Percentiles rank a stretch among this genome's conserved stretches.
phyloP scores from a whole-genome alignment of 2,329 filamentous ascomycete species.

The Lachnellula subtilissima region DNA sequence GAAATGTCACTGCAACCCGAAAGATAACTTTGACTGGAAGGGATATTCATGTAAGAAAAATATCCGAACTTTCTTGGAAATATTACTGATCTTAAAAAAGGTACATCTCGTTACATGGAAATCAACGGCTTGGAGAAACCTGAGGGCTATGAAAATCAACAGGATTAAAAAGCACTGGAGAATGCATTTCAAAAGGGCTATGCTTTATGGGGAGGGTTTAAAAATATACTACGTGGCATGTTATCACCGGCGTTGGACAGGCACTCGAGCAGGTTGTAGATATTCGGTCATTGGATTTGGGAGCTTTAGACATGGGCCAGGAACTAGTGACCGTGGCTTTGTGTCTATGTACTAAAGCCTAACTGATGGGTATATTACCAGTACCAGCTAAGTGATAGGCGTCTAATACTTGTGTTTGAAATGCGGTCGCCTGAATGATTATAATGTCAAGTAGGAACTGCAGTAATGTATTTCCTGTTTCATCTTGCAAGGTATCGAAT shows the following conservation, averaged over 20 bases:
- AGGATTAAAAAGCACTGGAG: slow-evolving; percentile 37
- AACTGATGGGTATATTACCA: not conserved
- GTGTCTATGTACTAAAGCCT: not conserved
- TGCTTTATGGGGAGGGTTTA: slow-evolving; percentile 9
- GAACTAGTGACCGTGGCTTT: not conserved
- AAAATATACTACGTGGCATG: slow-evolving; percentile 18
- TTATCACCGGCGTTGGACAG: slow-evolving; percentile 6
- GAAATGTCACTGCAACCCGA: slow-evolving; percentile 91
- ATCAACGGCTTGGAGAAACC: slow-evolving; percentile 78
- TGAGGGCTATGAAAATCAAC: slow-evolving; percentile 73
- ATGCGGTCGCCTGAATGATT: not conserved
- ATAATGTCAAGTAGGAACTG: too few relatives aligned
- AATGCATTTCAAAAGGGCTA: slow-evolving; percentile 5
- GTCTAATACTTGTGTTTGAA: not conserved
- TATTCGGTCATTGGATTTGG: slow-evolving; percentile 7
- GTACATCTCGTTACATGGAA: slow-evolving; percentile 82
- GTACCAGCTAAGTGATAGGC: too few relatives aligned
- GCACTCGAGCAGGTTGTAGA: slow-evolving; percentile 3
- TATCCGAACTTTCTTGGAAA: not conserved
- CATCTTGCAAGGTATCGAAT: too few relatives aligned
- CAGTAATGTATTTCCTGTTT: too few relatives aligned
- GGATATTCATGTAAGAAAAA: slow-evolving; percentile 79
- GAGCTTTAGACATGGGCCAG: not conserved
- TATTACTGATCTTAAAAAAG: slow-evolving; percentile 40
- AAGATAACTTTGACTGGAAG: slow-evolving; percentile 99